A percentile compares a stretch with the other conserved stretches of the same genome.
Conservation (phyloP, 805 yeast genomes). For the Kuraishia capsulata region DNA sequence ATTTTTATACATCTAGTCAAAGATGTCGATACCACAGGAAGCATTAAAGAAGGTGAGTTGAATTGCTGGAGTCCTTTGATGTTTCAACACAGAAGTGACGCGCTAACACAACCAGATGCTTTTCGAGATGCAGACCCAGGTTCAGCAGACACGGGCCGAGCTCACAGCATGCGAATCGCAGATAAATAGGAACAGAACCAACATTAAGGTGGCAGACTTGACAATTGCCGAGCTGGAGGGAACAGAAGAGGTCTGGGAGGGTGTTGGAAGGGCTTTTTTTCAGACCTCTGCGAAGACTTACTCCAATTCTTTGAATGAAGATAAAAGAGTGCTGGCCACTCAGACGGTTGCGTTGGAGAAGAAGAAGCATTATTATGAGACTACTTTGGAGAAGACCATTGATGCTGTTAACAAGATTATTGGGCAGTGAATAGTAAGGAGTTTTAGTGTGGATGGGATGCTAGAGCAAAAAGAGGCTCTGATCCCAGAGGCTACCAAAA, state of each 20-base stretch:
- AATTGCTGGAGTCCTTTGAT: neutral
- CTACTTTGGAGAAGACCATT: conserved; percentile 67
- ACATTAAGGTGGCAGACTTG: conserved; percentile 41
- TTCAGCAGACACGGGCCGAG: conserved; percentile 50
- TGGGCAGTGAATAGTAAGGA: conserved; percentile 2
- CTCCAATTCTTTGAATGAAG: conserved; percentile 35
- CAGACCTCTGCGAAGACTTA: conserved; percentile 36
- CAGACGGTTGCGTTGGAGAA: conserved; percentile 51
- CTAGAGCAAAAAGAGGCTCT: too few relatives aligned
- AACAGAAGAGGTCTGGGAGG: conserved; percentile 62
- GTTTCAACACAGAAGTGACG: too few relatives aligned
- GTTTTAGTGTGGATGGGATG: too few relatives aligned
- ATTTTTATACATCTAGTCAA: too few relatives aligned
- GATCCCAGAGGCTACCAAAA: too few relatives aligned
- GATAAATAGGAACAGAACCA: conserved; percentile 37
- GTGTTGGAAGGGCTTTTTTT: conserved; percentile 73
- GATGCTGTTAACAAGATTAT: conserved; percentile 47
- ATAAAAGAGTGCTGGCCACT: conserved; percentile 47
- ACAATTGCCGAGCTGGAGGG: conserved; percentile 46
- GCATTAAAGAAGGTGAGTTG: conserved; percentile 28
- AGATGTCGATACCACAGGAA: conserved; percentile 35
- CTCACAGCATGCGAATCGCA: conserved; percentile 45
- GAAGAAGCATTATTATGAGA: conserved; percentile 64
- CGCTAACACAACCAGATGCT: conserved; percentile 26
- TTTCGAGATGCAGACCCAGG: conserved; percentile 59